phyloP scores from a whole-genome alignment of 495 filamentous ascomycete species.

The Podospora pseudocomata region DNA sequence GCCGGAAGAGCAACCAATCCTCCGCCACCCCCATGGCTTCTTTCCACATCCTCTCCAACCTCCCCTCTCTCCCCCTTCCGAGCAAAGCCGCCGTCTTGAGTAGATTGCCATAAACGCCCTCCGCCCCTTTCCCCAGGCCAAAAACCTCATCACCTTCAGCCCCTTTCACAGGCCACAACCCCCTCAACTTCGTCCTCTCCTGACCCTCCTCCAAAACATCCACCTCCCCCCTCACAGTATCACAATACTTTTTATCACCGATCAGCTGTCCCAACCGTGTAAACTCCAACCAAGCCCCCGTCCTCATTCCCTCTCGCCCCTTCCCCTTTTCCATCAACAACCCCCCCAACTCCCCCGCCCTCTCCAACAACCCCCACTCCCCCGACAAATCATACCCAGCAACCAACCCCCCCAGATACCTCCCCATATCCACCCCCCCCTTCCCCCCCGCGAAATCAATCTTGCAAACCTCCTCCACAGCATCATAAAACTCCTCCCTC shows the following conservation, averaged over 20 bases:
- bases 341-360: conserved; percentile 76
- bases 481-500: conserved; percentile 73
- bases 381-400: conserved; percentile 70
- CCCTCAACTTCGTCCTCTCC: conserved; percentile 57
- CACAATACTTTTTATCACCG: conserved; percentile 74
- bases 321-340: conserved; percentile 62
- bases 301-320: conserved; percentile 35
- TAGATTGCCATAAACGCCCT: conserved; percentile 86
- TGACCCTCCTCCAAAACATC: conserved; percentile 68
- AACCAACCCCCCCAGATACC: conserved; percentile 58
- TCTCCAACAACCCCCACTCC: conserved; percentile 58
- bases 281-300: conserved; percentile 76
- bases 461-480: conserved; percentile 59
- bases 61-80: conserved; percentile 33
- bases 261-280: conserved; percentile 81
- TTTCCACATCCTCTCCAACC: conserved; percentile 42
- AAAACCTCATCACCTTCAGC: conserved; percentile 67
- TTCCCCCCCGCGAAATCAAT: conserved; percentile 51
- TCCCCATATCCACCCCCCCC: too few species aligned
- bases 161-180: conserved; percentile 65
- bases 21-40: conserved; percentile 60
- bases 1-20: conserved; percentile 65
- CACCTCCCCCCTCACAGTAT: conserved; percentile 76
- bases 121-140: conserved; percentile 66
- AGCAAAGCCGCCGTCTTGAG: conserved; percentile 59